Evolutionary conservation across 495 filamentous ascomycete genomes (phyloP), one percentile per base, ranked within the genome.

Genomic region (Aspergillus nanangensis): DNA sequence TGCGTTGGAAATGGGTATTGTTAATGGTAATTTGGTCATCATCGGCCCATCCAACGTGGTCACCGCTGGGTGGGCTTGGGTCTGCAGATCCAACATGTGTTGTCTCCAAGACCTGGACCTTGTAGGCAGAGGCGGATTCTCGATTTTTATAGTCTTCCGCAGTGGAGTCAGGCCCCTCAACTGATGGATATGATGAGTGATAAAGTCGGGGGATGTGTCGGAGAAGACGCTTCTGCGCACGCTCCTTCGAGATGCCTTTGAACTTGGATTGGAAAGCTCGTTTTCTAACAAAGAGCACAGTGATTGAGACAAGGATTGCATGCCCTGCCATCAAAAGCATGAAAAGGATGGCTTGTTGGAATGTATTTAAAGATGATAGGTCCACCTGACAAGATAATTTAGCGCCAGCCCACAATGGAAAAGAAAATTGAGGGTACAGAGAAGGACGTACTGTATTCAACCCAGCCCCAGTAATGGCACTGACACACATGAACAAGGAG

Each of bases 391-490:
- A n/a, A 40, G n/a, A n/a, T n/a, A n/a, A n/a, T n/a, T n/a, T n/a
- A 14, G 8, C n/a, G 7, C 58, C 24, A 60, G 47, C 14, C 3
- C 24, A 41, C 23, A 42, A 18, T 40, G 3, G 14, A 44, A 31
- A 44, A n/a, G n/a, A n/a, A n/a, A n/a, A n/a, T n/a, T 27, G 11
- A 23, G 4, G 23, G 29, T 3, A 29, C 3, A 41, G 20, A 8
- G 18, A 34, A 42, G 36, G 31, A 60, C 78, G 64, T 61, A 83
- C 76, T 18, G 81, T 87, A 46, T 87, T 88, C 24, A 90, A 67
- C 0, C 86, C 86, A 24, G 90, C 84, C 41, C 82, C 75, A 13
- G 88, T 91, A 79, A 93, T 92, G 19, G 89, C 88, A 50, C 80
- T 86, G 33, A 86, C 79, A 35, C 79, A 78, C 29, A 94, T 61